These are phyloP conservation scores for Termitomyces bulborhizus DNA, from an alignment of 768 basidiomycete species.

Conservation along the genomic window DNA sequence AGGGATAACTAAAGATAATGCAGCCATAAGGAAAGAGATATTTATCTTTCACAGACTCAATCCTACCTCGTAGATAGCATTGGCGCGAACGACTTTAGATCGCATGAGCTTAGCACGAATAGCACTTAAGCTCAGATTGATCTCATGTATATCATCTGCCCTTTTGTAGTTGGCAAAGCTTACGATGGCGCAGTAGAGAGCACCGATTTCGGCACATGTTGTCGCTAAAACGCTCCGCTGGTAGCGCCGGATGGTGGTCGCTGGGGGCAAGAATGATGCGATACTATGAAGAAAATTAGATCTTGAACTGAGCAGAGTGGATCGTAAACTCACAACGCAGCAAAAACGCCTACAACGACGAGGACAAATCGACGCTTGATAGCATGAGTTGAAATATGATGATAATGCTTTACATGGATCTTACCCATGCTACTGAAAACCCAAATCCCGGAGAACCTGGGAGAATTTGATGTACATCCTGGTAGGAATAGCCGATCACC, in stretches of 20 bases:
- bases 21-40: background rate
- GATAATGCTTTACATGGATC: slow-evolving; percentile 1
- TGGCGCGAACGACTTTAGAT: slow-evolving; percentile 46
- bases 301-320: background rate
- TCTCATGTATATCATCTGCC: slow-evolving; percentile 44
- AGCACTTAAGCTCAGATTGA: slow-evolving; percentile 63
- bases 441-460: slow-evolving; percentile 54
- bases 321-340: slow-evolving; percentile 56
- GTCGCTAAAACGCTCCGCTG: slow-evolving; percentile 68
- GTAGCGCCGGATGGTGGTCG: slow-evolving; percentile 67
- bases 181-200: slow-evolving; percentile 70
- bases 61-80: slow-evolving; percentile 61
- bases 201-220: slow-evolving; percentile 59
- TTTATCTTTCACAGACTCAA: background rate
- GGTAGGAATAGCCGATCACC: slow-evolving; percentile 73
- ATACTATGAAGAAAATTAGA: slow-evolving; percentile 30
- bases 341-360: slow-evolving; percentile 65
- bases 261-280: slow-evolving; percentile 70
- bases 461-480: slow-evolving; percentile 44
- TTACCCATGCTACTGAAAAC: slow-evolving; percentile 66
- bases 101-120: slow-evolving; percentile 69
- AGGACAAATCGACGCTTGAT: slow-evolving; percentile 58
- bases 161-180: slow-evolving; percentile 59
- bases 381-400: background rate
- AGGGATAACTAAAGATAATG: slow-evolving; percentile 58